Base-by-base conservation (phyloP, 768 basidiomycete species). In the Podaxis rugospora region DNA sequence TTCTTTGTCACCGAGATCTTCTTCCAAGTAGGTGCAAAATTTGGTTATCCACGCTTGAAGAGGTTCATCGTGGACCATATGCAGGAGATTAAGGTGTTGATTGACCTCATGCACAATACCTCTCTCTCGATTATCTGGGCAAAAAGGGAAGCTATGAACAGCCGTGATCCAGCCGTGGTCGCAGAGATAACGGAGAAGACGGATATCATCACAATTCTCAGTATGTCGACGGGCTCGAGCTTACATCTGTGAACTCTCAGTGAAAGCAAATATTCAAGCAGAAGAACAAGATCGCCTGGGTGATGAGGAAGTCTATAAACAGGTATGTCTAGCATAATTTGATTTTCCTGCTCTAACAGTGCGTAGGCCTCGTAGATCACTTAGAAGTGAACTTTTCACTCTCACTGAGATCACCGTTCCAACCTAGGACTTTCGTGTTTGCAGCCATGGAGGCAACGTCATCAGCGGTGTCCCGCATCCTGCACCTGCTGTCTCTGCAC, bases 161-260 rank as follows among this genome's bases (percentile, higher is more conserved):
- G 67, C 36, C 74, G 76, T 16, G 75, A 77, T 35, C 70, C 72
- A 23, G 73, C 69, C 2, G 64, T 75, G 2, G 60, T 67, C 11
- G 64, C 63, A 16, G 71, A 77, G 57, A 70, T 77, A 32, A 75
- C 72, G 10, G 68, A 72, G 59, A 78, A 78, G 57, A 81, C n/a
- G n/a, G n/a, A 83, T 63, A 72, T 83, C 18, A 76, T 82, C 64
- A 82, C 76, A 57, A 70, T 80, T 28, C 67, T 82, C 10, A 67
- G 82, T 83, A 64, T 39, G 78, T 65, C 10, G 6, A 3, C 51
- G 16, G 14, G 40, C 16, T 49, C 32, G n/a, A 14, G 21, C 13
- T 35, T 49, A 5, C 11, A 18, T 40, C 28, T 14, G 27, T 40
- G 1, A n/a, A n/a, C 27, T 4, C 32, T 32, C 49, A 78, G 76